Conservation (phyloP, 1,284 basidiomycete genomes). For the Puccinia triticina region DNA sequence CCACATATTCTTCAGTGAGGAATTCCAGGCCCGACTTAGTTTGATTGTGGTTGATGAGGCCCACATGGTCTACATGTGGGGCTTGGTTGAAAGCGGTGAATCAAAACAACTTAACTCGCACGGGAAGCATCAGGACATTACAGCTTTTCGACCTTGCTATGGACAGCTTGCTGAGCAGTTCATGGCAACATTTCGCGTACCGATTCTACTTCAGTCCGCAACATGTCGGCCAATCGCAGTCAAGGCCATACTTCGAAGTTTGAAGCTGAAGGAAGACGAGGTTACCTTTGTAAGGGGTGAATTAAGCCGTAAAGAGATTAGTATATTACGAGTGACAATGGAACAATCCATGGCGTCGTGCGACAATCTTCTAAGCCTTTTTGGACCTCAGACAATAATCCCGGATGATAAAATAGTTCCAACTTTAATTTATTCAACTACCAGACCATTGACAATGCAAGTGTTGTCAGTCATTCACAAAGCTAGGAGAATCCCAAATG, state of each 20-base stretch:
- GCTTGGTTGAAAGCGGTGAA: neutral
- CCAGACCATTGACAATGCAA: too few species aligned
- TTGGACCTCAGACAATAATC: too few species aligned
- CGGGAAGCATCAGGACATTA: neutral
- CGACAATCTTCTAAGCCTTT: too few species aligned
- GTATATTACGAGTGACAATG: neutral
- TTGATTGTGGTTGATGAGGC: neutral
- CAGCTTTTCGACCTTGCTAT: neutral
- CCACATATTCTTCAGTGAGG: neutral
- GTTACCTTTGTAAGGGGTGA: neutral
- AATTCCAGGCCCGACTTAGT: neutral
- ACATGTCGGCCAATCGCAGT: neutral
- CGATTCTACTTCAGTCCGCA: conserved; percentile 1
- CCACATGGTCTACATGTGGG: conserved; percentile 1
- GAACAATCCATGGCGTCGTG: neutral
- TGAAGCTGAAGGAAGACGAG: neutral
- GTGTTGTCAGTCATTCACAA: too few species aligned
- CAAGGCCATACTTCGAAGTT: neutral
- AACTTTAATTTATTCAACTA: too few species aligned
- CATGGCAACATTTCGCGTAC: neutral
- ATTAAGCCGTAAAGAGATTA: neutral
- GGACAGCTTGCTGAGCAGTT: neutral
- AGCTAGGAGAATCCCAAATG: too few species aligned
- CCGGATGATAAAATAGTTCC: too few species aligned
- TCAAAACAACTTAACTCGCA: neutral